These are phyloP conservation scores for Annulohypoxylon truncatum DNA, from an alignment of 2,329 filamentous ascomycete genomes.

Conservation along the genomic window DNA sequence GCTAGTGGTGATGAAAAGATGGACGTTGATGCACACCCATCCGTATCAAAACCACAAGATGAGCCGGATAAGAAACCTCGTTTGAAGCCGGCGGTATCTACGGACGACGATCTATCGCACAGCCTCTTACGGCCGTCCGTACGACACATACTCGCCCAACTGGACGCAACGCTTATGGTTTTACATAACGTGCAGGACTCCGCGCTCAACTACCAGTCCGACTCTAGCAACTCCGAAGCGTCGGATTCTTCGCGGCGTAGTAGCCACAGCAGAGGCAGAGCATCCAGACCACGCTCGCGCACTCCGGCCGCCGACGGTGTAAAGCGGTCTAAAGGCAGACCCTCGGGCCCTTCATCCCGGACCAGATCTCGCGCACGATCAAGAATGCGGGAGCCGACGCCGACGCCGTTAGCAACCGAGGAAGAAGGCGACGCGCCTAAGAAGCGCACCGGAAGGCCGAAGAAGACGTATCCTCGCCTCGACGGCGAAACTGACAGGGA, in stretches of 20 bases:
- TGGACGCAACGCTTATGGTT: conserved; percentile 76
- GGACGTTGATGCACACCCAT: conserved; percentile 38
- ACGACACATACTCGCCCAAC: conserved; percentile 73
- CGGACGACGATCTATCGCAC: conserved; percentile 77
- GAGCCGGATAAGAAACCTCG: conserved; percentile 9
- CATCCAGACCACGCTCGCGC: conserved; percentile 27
- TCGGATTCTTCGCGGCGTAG: conserved; percentile 39
- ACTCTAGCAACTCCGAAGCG: conserved; percentile 45
- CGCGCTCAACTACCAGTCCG: conserved; percentile 52
- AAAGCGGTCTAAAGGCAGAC: conserved; percentile 30
- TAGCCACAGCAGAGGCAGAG: conserved; percentile 5
- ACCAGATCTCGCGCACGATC: conserved; percentile 13
- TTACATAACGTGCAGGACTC: conserved; percentile 75
- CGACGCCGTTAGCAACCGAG: background rate
- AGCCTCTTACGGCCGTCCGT: conserved; percentile 74
- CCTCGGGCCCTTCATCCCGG: conserved; percentile 26
- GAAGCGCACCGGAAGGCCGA: conserved; percentile 54
- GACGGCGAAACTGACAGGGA: conserved; percentile 60
- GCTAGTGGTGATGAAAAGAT: conserved; percentile 38
- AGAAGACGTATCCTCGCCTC: conserved; percentile 53
- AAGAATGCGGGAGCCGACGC: conserved; percentile 2
- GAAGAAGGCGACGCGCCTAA: background rate
- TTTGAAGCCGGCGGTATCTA: conserved; percentile 67
- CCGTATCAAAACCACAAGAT: background rate
- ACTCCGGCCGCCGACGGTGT: conserved; percentile 9